Evolutionary conservation across 2,329 filamentous ascomycete genomes (phyloP).

Genomic region (Cercospora sp.): DNA sequence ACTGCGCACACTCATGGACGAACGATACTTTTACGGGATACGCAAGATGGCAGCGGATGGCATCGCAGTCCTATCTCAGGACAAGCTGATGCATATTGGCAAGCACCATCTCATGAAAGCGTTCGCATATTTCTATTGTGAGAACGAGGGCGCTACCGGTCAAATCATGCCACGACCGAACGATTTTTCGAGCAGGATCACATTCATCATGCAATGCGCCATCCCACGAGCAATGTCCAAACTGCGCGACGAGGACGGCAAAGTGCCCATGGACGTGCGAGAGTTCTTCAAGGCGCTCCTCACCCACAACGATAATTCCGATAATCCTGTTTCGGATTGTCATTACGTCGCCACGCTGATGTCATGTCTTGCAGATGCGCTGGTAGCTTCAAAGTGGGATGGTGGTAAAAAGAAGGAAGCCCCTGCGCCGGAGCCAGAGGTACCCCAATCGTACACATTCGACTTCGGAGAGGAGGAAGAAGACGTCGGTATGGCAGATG

Average conservation of each 20-base stretch:
- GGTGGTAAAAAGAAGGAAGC: constrained; percentile 10
- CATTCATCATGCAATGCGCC: constrained; percentile 80
- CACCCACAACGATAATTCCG: constrained; percentile 90
- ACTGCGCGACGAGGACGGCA: constrained; percentile 72
- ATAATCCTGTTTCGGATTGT: constrained; percentile 84
- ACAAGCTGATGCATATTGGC: constrained; percentile 70
- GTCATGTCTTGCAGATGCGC: constrained; percentile 58
- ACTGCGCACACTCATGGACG: constrained; percentile 84
- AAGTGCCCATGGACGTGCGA: constrained; percentile 75
- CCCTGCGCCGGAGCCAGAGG: constrained; percentile 27
- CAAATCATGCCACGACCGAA: constrained; percentile 74
- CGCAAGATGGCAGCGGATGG: constrained; percentile 79
- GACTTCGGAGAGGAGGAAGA: constrained; percentile 50
- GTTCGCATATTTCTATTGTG: constrained; percentile 86
- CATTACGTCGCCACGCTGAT: constrained; percentile 84
- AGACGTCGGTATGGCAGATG: constrained; percentile 46
- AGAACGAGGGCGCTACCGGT: constrained; percentile 47
- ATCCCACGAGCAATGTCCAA: constrained; percentile 79
- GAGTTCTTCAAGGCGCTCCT: constrained; percentile 85
- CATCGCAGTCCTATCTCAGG: constrained; percentile 67
- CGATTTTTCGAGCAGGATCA: constrained; percentile 82
- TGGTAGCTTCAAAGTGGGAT: constrained; percentile 44
- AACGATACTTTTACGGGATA: constrained; percentile 90
- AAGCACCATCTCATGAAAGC: constrained; percentile 80
- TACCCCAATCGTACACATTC: constrained; percentile 33